Base-by-base conservation (phyloP, 2,329 filamentous ascomycete species). In the Dactylellina cionopaga region DNA sequence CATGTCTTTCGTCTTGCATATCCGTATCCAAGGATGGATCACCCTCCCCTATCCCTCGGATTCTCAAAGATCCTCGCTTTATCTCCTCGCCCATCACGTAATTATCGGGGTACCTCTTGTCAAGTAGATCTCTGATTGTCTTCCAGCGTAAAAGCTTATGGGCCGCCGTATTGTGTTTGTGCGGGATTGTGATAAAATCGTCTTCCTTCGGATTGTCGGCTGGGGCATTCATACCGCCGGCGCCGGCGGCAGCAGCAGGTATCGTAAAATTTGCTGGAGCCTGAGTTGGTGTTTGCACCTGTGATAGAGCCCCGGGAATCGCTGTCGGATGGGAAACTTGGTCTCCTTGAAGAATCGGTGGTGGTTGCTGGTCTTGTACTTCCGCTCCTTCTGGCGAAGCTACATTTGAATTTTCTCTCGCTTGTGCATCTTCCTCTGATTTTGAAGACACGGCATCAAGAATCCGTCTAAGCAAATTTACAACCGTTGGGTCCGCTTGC, bases 101-200 rank as follows among this genome's bases (percentile, higher is more conserved):
- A 75, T 90, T 86, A 62, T 87, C 86, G 24, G 79, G 19, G 83
- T 82, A 51, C 80, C 80, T 72, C 78, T 83, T 76, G 65, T 80
- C 62, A 31, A 91, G 87, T 78, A 97, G 78, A 74, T 84, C 81
- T 78, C 84, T 81, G 60, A 95, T 92, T 0, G 88, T 85, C 0
- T 85, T 85, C 88, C 90, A 92, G 47, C 86, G 84, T 25, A 98
- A 82, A 15, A 98, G 83, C 74, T 92, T 87, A 55, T 95, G 91
- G 0, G 92, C 92, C 13, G 92, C 87, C 0, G 93, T 97, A 0
- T 92, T 96, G 78, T 98, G 94, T 75, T 96, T 91, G 25, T 89
- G 86, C 0, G 92, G 91, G 63, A 96, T 91, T 1, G 90, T 87
- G 11, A 90, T 86, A 75, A 88, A 75, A 52, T 77, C 75, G 58